These are phyloP conservation scores for Garcileccinum viscosum DNA, from an alignment of 1,284 basidiomycete species.

Conservation along the genomic window DNA sequence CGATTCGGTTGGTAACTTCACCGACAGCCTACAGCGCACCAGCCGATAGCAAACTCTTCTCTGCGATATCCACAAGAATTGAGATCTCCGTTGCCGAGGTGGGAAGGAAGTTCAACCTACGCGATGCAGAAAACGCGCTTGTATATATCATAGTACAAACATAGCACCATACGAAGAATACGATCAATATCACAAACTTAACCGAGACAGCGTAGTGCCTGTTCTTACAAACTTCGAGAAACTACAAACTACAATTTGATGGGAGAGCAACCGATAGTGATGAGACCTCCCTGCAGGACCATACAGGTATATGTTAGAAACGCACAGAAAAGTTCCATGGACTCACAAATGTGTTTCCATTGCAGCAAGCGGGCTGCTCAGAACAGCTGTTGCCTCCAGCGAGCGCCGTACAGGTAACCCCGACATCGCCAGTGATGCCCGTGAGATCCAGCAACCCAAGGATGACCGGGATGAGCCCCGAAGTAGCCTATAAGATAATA, in stretches of 20 bases:
- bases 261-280: conserved; percentile 19
- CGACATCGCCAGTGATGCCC: conserved; percentile 5
- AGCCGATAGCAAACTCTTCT: background rate
- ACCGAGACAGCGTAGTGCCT: background rate
- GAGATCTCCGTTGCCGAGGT: background rate
- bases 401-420: conserved; percentile 20
- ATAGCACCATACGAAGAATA: background rate
- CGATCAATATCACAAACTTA: background rate
- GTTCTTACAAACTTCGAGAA: background rate
- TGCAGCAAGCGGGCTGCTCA: conserved; percentile 26
- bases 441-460: background rate
- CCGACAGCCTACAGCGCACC: background rate
- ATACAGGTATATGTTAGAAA: background rate
- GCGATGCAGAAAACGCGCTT: too few relatives aligned
- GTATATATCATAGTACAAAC: too few relatives aligned
- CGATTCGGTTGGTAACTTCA: too few relatives aligned
- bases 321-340: background rate
- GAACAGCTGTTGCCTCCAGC: conserved; percentile 11
- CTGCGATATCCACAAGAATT: background rate
- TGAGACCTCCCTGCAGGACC: conserved; percentile 2
- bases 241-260: conserved; percentile 11
- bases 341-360: conserved; percentile 23
- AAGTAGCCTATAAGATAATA: conserved; percentile 7
- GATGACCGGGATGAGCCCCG: background rate
- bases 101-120: background rate